Conservation (phyloP, 495 filamentous ascomycete species). For the Penicillium angulare region DNA sequence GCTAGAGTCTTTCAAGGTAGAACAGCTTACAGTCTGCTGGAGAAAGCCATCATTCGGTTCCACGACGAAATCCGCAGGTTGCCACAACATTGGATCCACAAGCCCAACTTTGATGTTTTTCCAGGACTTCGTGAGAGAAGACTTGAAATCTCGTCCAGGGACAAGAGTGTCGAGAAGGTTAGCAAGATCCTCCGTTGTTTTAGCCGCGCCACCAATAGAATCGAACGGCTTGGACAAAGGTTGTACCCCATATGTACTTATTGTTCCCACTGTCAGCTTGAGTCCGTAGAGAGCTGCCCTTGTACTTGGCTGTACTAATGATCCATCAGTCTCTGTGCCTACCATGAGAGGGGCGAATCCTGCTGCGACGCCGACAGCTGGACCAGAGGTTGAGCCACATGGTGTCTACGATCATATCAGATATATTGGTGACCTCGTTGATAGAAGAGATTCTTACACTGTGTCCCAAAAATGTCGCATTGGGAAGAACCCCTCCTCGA, state of each 20-base stretch:
- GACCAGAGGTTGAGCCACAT: not conserved
- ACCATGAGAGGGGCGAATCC: not conserved
- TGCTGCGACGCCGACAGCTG: not conserved
- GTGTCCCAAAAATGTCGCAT: not conserved
- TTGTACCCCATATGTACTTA: not conserved
- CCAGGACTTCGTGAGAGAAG: not conserved
- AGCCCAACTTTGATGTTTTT: not conserved
- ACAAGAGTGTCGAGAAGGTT: not conserved
- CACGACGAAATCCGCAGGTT: not conserved
- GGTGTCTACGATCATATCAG: not conserved
- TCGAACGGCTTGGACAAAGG: not conserved
- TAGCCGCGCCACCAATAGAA: not conserved
- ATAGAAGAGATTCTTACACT: not conserved
- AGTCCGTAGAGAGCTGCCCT: not conserved
- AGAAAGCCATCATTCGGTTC: not conserved
- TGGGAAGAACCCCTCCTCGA: not conserved
- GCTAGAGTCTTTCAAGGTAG: too few species aligned
- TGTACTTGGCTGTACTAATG: not conserved
- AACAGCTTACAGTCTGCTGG: too few species aligned
- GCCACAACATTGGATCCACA: not conserved
- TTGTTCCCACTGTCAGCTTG: not conserved
- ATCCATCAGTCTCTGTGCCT: not conserved
- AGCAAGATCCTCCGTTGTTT: not conserved
- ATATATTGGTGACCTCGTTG: not conserved
- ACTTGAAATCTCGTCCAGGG: not conserved